Percentiles rank a stretch among this genome's conserved stretches.
phyloP scores from a whole-genome alignment of 1,284 basidiomycete species.

The Ceratobasidium sp. region DNA sequence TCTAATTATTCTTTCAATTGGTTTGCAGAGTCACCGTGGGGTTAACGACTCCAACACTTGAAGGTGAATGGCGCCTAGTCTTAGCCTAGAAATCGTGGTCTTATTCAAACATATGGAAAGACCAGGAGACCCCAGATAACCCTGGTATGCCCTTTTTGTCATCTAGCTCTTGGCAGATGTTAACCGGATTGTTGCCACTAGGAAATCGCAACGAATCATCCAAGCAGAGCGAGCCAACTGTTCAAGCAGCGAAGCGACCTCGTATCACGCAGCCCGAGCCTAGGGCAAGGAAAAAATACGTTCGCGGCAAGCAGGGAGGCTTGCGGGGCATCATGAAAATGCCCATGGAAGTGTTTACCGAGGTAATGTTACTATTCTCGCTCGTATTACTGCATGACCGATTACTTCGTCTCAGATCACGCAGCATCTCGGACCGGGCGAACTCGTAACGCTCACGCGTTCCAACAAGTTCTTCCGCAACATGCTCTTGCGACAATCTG shows the following conservation, averaged over 20 bases:
- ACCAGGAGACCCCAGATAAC: no score
- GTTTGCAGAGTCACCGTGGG: no score
- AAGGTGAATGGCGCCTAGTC: no score
- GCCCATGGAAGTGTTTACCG: constrained; percentile 16
- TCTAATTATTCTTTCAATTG: no score
- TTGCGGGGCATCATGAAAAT: constrained; percentile 25
- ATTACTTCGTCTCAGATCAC: constrained; percentile 9
- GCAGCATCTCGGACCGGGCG: constrained; percentile 8
- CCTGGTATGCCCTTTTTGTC: no score
- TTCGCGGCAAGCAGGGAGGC: constrained; percentile 13
- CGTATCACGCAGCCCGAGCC: neutral
- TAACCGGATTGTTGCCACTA: no score
- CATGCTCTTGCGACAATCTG: constrained; percentile 4
- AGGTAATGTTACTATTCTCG: neutral
- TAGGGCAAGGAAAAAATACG: neutral
- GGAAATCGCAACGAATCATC: neutral
- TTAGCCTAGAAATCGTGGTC: no score
- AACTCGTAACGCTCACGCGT: constrained; percentile 1
- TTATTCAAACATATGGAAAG: no score
- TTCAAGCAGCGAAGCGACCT: neutral
- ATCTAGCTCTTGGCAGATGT: no score
- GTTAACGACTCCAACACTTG: no score
- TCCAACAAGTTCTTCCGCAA: constrained; percentile 9
- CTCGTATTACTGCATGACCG: neutral
- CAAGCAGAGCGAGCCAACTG: neutral